Percentiles rank a stretch among this genome's conserved stretches.
These are phyloP conservation scores for Malus sieversii DNA, from an alignment of 306 rosid genomes.

Conservation along the genomic window DNA sequence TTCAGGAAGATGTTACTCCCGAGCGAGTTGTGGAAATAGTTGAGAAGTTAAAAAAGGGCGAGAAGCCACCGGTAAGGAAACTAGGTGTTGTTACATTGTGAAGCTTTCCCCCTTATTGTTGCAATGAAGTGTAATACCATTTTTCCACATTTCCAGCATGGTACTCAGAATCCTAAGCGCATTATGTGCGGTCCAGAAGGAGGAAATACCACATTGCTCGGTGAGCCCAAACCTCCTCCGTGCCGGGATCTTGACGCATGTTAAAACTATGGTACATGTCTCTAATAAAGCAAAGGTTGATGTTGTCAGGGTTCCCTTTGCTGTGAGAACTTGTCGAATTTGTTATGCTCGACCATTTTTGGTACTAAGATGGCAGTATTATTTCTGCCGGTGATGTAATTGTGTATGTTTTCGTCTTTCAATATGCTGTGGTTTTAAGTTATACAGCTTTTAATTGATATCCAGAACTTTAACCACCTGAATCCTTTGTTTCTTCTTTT, in stretches of 20 bases:
- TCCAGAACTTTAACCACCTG: neutral
- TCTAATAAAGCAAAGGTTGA: constrained; percentile 67
- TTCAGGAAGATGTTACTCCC: constrained; percentile 96
- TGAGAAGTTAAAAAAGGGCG: constrained; percentile 71
- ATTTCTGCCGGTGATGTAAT: constrained; percentile 4
- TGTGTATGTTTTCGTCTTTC: constrained; percentile 11
- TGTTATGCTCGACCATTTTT: constrained; percentile 29
- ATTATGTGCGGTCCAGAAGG: constrained; percentile 91
- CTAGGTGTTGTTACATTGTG: neutral
- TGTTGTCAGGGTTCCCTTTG: constrained; percentile 34
- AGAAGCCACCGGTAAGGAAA: constrained; percentile 80
- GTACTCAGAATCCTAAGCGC: constrained; percentile 80
- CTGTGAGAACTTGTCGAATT: constrained; percentile 27
- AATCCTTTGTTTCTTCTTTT: too few relatives aligned
- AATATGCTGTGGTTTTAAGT: neutral
- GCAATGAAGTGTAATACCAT: neutral
- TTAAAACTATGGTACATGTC: constrained; percentile 32
- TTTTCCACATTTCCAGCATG: constrained; percentile 39
- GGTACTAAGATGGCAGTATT: constrained; percentile 5
- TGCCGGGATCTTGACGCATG: constrained; percentile 94
- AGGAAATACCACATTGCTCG: constrained; percentile 73
- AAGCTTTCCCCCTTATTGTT: neutral
- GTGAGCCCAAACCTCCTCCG: constrained; percentile 81
- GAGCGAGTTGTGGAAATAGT: constrained; percentile 73
- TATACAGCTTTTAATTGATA: neutral